Evolutionary conservation across 371 early-diverging fungal species (phyloP), one percentile per base, ranked within the genome.

Genomic region (Syncephalastrum sp.): DNA sequence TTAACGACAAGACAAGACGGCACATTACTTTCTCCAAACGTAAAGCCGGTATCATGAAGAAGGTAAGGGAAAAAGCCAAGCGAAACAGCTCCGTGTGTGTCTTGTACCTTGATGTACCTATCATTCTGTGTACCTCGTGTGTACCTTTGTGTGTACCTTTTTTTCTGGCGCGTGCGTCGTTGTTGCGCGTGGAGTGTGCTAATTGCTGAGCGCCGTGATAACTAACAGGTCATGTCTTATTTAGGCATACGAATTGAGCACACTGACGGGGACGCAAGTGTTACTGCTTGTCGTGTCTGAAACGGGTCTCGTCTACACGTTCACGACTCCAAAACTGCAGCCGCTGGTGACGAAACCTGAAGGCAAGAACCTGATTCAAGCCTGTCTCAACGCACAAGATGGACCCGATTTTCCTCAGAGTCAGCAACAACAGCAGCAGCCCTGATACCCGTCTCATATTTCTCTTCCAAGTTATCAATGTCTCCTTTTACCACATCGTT

Each of bases 271-370:
- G 45, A 96, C 98, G 2, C 95, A 99, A 72, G 95, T 99, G 42
- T 82, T 99, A 52, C 78, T 99, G 48, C 70, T 99, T 38, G 92
- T 99, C 4, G 98, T 98, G n/a, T 94, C 96, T 4, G 99, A 96
- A 69, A 97, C 96, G 27, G 98, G 99, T 19, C 90, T 97, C 56
- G 99, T 99, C 8, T 99, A 98, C 74, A 97, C 99, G 4, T 99
- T 97, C 73, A 97, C 99, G 7, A 98, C 99, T 10, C 91, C 93
- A 42, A 98, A 96, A 70, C 80, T 99, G 27, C 95, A 96, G 68
- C 97, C 97, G 10, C 82, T 98, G 25, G 95, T 99, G 17, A 92
- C 94, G 41, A 90, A 95, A 67, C 86, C 95, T 6, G 96, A 96
- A 65, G 96, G 96, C 51, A 93, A 95, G 69, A 91, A 90, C 63